These are phyloP conservation scores for Apostasia shenzhenica DNA, from an alignment of 106 monocot species.

Conservation along the genomic window DNA sequence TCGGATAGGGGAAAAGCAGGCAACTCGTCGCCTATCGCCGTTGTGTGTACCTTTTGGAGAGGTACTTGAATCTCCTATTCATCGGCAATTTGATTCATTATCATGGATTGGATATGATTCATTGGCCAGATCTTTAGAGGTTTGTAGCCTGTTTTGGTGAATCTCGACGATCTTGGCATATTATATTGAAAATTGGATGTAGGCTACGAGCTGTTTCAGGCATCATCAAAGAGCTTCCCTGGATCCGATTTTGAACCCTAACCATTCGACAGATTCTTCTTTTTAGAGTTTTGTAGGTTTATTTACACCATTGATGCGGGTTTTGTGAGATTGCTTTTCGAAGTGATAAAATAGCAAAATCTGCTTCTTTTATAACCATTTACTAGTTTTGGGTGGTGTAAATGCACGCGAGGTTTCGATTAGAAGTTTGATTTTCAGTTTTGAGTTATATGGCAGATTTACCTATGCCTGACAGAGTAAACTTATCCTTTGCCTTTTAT, in stretches of 20 bases:
- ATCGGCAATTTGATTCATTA: background rate
- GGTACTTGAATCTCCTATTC: slow-evolving; percentile 21
- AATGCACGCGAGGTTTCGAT: background rate
- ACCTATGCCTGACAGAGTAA: background rate
- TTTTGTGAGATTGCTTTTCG: background rate
- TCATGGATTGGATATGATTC: too few species aligned
- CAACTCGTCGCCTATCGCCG: slow-evolving; percentile 69
- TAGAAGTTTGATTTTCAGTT: background rate
- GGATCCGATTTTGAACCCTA: background rate
- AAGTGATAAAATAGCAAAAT: background rate
- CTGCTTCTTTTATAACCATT: background rate
- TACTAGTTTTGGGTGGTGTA: background rate
- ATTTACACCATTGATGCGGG: background rate
- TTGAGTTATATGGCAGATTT: background rate
- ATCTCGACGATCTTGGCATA: background rate
- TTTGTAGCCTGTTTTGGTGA: background rate
- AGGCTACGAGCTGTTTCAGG: background rate
- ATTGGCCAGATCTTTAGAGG: background rate
- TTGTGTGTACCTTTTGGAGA: slow-evolving; percentile 89
- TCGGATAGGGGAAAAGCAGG: slow-evolving; percentile 46
- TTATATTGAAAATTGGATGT: background rate
- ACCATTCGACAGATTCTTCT: background rate
- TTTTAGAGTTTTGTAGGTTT: background rate
- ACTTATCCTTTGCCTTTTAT: too few species aligned
- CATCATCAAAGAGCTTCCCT: background rate